phyloP scores from a whole-genome alignment of 2,329 filamentous ascomycete genomes.

The Nothophaeocryptopus gaeumannii region DNA sequence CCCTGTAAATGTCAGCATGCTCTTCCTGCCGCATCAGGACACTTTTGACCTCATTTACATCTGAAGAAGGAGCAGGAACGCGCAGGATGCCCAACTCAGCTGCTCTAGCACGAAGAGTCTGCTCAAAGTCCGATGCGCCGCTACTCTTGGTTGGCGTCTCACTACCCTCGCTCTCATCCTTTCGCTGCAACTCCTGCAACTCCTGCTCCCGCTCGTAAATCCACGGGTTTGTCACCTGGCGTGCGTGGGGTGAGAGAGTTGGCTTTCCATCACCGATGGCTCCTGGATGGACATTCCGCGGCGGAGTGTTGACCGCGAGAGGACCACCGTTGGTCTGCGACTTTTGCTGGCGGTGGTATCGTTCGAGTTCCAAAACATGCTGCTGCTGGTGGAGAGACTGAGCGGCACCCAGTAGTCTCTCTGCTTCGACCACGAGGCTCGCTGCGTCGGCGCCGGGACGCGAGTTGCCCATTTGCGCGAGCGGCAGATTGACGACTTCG shows the following conservation, averaged over 20 bases:
- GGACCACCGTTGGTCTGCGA: too few species aligned
- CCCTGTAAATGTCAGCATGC: neutral
- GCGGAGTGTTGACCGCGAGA: too few species aligned
- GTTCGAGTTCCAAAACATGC: constrained; percentile 1
- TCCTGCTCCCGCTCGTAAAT: too few species aligned
- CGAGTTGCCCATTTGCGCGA: constrained; percentile 1
- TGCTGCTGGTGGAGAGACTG: constrained; percentile 7
- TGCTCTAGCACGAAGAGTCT: constrained; percentile 6
- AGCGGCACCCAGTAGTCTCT: constrained; percentile 4
- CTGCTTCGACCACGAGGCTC: constrained; percentile 8
- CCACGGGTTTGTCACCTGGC: constrained; percentile 4
- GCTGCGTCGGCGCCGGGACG: constrained; percentile 7
- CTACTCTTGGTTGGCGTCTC: neutral
- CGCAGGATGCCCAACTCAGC: constrained; percentile 19
- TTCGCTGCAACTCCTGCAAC: too few species aligned
- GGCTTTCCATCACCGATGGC: too few species aligned
- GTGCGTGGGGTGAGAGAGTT: too few species aligned
- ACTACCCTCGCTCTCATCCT: neutral
- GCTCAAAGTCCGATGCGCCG: constrained; percentile 6
- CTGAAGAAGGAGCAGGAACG: neutral
- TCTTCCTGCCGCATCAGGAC: neutral
- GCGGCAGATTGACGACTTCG: constrained; percentile 2
- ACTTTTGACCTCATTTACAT: neutral
- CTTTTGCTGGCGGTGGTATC: too few species aligned
- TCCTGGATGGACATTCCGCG: too few species aligned